Base-by-base conservation (phyloP, 441 rosid genomes). In the Pelargonium citronellum region DNA sequence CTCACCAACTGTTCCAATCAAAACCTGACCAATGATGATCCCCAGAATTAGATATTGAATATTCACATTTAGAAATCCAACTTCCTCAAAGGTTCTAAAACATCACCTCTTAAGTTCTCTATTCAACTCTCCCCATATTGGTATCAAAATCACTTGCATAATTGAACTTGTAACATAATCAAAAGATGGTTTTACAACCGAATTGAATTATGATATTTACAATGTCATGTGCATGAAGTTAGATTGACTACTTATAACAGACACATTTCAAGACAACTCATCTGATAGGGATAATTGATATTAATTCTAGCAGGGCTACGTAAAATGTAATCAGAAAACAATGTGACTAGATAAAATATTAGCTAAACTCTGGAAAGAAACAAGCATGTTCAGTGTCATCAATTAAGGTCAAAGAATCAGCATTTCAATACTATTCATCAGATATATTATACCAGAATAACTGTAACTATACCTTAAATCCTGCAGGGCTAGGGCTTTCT, bases 401-500 rank as follows among this genome's bases (percentile, higher is more conserved):
- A 64, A 64, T 19, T 0, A 67, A 44, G 62, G 9, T 19, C 2
- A 9, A 60, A 6, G 7, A 47, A 10, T 7, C n/a, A 6, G 58
- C 24, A 24, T 27, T 1, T 3, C 37, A 49, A 15, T 20, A 27
- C 15, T 7, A 47, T 20, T 20, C 20, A 27, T 19, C 61, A 20
- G 60, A 61, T 24, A 47, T 67, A 20, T 8, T 13, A 47, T 46
- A 49, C 20, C n/a, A 49, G 30, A 9, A 13, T 12, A 3, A 68
- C 67, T 69, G 58, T 64, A 71, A 58, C 47, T 49, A 19, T 84
- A 96, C 99, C 99, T 96, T 93, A 84, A 91, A 96, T 69, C 99
- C 99, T 76, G 88, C 78, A 76, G 95, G 84, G 71, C 84, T 89
- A 67, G 96, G 89, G 77, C 99, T 91, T 81, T 96, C 99, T 67